Conservation (phyloP, 176 grass and related monocot species). For the Rhipidocladum racemiflorum region DNA sequence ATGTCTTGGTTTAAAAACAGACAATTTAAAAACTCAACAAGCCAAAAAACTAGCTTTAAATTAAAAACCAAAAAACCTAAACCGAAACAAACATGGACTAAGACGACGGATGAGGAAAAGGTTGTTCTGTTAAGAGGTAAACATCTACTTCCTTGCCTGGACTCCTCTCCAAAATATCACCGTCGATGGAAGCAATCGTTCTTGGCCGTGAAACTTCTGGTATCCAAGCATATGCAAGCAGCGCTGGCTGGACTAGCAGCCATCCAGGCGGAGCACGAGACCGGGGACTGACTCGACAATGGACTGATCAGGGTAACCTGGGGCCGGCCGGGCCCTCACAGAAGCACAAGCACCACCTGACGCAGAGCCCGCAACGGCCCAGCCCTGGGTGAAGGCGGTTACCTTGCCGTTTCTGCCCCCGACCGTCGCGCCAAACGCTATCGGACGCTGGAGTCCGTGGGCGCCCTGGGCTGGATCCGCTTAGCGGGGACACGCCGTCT, state of each 20-base stretch:
- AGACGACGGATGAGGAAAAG: too few relatives aligned
- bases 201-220: too few relatives aligned
- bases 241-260: neutral
- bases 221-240: neutral
- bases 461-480: constrained; percentile 5
- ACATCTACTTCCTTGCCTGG: too few relatives aligned
- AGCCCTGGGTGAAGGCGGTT: neutral
- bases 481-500: neutral
- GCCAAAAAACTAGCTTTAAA: too few relatives aligned
- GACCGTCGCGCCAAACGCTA: neutral
- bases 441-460: too few relatives aligned
- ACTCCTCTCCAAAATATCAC: too few relatives aligned
- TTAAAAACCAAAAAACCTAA: too few relatives aligned
- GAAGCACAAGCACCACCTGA: neutral
- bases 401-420: constrained; percentile 24
- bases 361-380: neutral
- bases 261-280: neutral
- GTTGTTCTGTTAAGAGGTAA: too few relatives aligned
- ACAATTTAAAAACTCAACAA: too few relatives aligned
- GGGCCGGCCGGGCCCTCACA: neutral
- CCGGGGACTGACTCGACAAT: neutral
- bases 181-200: too few relatives aligned
- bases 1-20: too few relatives aligned
- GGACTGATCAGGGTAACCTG: neutral
- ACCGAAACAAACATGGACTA: too few relatives aligned